Evolutionary conservation across 148 eudicot species (phyloP), one percentile per base, ranked within the genome.

Genomic region (Persicaria tinctoria): DNA sequence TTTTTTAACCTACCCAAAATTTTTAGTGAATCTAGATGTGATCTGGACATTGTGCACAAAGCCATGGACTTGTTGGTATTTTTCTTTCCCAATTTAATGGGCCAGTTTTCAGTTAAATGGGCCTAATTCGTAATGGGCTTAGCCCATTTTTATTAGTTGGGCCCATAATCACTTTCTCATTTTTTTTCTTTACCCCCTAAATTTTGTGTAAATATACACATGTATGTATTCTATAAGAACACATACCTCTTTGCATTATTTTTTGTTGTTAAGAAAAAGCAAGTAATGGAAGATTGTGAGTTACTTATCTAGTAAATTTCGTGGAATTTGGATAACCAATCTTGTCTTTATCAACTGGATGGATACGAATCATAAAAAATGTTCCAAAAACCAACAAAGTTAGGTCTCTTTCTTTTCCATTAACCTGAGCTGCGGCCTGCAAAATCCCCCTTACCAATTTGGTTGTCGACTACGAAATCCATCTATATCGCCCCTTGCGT

Each of bases 301-400:
- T 32, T 64, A 64, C 70, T 32, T 64, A 41, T 64, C 66, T 4
- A 64, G 70, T 64, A 64, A 64, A 64, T 64, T 64, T 64, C 70
- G 47, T 64, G 46, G 46, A 64, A 32, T 64, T 64, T 38, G 70
- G 5, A 3, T 8, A 32, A 4, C n/a, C 47, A 64, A 41, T 32
- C 27, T 41, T 64, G 46, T 64, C 70, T 32, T 64, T 64, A 20
- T 8, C 66, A 60, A 60, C 13, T 10, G 11, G 63, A 57, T 57
- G n/a, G 16, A 11, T 8, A 57, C 5, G 14, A 20, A 60, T 60
- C 66, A 23, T 20, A 60, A 60, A 13, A 51, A 51, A 12, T n/a
- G 13, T 14, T 14, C 59, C 59, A 16, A 20, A 8, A 60, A 17
- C 41, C 14, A 60, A 60, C 66, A 60, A 60, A 23, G 9, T 23